Evolutionary conservation across 106 monocot genomes (phyloP).

Genomic region (Triglochin maritima): DNA sequence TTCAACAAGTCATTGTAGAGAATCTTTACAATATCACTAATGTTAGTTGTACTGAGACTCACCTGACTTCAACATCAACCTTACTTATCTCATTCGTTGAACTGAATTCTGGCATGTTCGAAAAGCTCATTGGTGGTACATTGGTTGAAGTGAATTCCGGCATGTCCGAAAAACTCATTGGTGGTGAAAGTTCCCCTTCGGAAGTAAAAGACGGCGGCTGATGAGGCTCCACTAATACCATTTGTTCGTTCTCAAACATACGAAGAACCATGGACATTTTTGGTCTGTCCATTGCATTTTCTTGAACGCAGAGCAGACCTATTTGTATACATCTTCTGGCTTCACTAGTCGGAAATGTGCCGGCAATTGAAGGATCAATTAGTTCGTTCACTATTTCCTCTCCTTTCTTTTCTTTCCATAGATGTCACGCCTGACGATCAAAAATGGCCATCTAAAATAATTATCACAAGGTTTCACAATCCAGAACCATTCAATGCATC

Average conservation of each 20-base stretch:
- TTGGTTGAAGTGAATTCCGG: too few species aligned
- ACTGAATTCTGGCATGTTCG: too few species aligned
- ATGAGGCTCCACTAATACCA: constrained; percentile 11
- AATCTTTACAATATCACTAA: not conserved
- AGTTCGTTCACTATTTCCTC: constrained; percentile 5
- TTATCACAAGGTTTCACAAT: too few species aligned
- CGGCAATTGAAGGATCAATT: constrained; percentile 25
- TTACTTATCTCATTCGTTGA: too few species aligned
- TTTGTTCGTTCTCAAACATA: constrained; percentile 36
- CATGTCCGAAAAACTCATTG: too few species aligned
- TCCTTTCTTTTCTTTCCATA: constrained; percentile 29
- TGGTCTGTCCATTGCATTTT: constrained; percentile 37
- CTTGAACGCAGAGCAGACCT: constrained; percentile 51
- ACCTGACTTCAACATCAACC: too few species aligned
- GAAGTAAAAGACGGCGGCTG: constrained; percentile 19
- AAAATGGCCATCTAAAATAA: too few species aligned
- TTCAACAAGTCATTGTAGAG: not conserved
- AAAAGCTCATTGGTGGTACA: too few species aligned
- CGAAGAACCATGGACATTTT: constrained; percentile 36
- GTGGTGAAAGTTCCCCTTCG: too few species aligned
- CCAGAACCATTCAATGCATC: too few species aligned
- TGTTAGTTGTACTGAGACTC: too few species aligned
- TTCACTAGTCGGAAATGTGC: constrained; percentile 15
- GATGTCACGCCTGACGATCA: constrained; percentile 18
- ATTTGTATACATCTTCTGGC: constrained; percentile 35